Percentiles rank a stretch among this genome's conserved stretches.
phyloP scores from a whole-genome alignment of 768 basidiomycete species.

The Udeniomyces megalosporus region DNA sequence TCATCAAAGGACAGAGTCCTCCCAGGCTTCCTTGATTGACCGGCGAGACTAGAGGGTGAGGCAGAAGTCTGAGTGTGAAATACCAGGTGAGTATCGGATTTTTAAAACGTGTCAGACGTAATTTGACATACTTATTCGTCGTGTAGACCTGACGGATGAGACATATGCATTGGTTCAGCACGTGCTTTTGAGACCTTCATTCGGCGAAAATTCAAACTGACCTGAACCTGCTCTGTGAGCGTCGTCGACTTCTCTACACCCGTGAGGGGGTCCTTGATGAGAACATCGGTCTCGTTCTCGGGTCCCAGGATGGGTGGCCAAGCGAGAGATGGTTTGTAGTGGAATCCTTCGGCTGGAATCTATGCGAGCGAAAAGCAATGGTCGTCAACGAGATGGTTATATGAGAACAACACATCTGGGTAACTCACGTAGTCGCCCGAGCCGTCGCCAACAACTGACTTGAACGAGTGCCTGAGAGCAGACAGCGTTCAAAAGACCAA shows the following conservation, averaged over 20 bases:
- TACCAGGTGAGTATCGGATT: slow-evolving; percentile 18
- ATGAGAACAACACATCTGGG: background rate
- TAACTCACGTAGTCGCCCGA: slow-evolving; percentile 1
- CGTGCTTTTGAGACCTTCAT: too few relatives aligned
- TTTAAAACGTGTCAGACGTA: background rate
- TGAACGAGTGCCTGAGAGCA: slow-evolving; percentile 49
- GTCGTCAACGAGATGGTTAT: too few relatives aligned
- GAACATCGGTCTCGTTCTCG: background rate
- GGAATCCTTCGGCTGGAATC: slow-evolving; percentile 11
- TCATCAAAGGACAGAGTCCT: slow-evolving; percentile 67
- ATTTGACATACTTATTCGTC: background rate
- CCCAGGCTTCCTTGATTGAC: slow-evolving; percentile 58
- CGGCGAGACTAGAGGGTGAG: slow-evolving; percentile 58
- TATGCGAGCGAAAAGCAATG: background rate
- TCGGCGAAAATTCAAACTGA: background rate
- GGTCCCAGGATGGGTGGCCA: slow-evolving; percentile 13
- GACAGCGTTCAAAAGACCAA: too few relatives aligned
- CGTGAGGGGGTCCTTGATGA: background rate
- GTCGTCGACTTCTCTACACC: background rate
- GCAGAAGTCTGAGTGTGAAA: slow-evolving; percentile 41
- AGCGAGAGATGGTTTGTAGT: slow-evolving; percentile 3
- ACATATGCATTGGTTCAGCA: too few relatives aligned
- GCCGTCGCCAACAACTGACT: slow-evolving; percentile 25
- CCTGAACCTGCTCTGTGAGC: slow-evolving; percentile 9
- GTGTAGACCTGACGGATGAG: background rate